Evolutionary conservation across 495 filamentous ascomycete genomes (phyloP).

Genomic region (Podospora sp.): DNA sequence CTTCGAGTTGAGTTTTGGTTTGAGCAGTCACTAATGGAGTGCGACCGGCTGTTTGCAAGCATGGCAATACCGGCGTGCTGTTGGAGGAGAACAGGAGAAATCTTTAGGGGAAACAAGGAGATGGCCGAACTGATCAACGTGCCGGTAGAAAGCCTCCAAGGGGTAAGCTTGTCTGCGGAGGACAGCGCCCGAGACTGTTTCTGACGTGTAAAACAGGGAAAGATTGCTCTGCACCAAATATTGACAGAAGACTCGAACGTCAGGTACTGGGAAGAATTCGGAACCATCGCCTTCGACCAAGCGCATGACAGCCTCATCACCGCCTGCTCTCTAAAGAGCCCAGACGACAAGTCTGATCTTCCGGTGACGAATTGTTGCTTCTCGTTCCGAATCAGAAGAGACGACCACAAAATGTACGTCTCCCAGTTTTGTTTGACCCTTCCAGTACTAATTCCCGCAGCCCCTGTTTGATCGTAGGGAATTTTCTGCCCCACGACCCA

Average conservation of each 20-base stretch:
- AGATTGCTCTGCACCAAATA: constrained; percentile 93
- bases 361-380: constrained; percentile 91
- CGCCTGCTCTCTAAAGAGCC: constrained; percentile 87
- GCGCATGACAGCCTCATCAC: constrained; percentile 97
- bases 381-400: constrained; percentile 91
- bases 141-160: constrained; percentile 85
- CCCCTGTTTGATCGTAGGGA: constrained; percentile 91
- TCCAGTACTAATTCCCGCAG: constrained; percentile 47
- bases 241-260: constrained; percentile 92
- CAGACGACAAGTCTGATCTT: constrained; percentile 68
- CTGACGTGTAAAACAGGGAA: constrained; percentile 62
- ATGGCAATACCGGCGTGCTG: constrained; percentile 99
- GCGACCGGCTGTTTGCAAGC: constrained; percentile 96
- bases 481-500: constrained; percentile 76
- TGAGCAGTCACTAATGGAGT: constrained; percentile 90
- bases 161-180: constrained; percentile 60
- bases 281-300: constrained; percentile 95
- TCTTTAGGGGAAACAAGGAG: constrained; percentile 96
- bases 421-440: constrained; percentile 6
- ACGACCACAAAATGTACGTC: constrained; percentile 94
- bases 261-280: constrained; percentile 98
- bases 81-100: constrained; percentile 95
- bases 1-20: constrained; percentile 99
- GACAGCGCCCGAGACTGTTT: not conserved
- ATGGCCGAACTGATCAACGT: constrained; percentile 97